Percentiles rank a stretch among this genome's conserved stretches.
Conservation (phyloP, 2,329 filamentous ascomycete genomes). For the Ambrosiella xylebori region DNA sequence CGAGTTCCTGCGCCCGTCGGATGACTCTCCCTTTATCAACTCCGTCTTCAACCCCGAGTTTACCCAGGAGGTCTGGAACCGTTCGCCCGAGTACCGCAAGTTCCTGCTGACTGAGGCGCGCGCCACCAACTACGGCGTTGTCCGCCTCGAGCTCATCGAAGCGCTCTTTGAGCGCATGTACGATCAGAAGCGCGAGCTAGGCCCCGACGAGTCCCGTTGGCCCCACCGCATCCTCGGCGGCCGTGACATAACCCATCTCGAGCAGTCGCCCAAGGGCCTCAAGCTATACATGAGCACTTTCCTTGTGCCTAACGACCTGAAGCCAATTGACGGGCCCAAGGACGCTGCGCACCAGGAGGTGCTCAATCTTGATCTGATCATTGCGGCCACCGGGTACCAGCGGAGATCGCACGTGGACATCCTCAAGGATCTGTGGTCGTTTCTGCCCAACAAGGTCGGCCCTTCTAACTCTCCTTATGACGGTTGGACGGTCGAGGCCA, state of each 20-base stretch:
- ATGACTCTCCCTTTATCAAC: slow-evolving; percentile 95
- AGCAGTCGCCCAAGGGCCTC: slow-evolving; percentile 30
- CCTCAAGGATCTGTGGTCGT: slow-evolving; percentile 44
- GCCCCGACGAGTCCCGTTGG: slow-evolving; percentile 55
- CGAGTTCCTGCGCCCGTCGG: slow-evolving; percentile 71
- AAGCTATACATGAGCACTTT: slow-evolving; percentile 34
- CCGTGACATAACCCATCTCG: slow-evolving; percentile 47
- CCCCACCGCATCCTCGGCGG: slow-evolving; percentile 63
- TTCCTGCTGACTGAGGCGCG: slow-evolving; percentile 49
- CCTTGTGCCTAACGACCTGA: slow-evolving; percentile 15
- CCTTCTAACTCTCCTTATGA: slow-evolving; percentile 18
- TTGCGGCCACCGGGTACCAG: slow-evolving; percentile 76
- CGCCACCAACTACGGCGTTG: slow-evolving; percentile 86
- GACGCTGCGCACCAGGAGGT: slow-evolving; percentile 28
- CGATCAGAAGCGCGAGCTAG: slow-evolving; percentile 57
- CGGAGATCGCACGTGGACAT: slow-evolving; percentile 64
- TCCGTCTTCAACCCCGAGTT: slow-evolving; percentile 87
- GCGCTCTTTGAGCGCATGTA: slow-evolving; percentile 78
- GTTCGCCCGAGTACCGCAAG: slow-evolving; percentile 44
- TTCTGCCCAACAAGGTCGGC: slow-evolving; percentile 41
- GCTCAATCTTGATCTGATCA: slow-evolving; percentile 61
- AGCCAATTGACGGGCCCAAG: slow-evolving; percentile 25
- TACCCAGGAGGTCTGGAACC: slow-evolving; percentile 58
- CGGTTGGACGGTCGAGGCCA: slow-evolving; percentile 25
- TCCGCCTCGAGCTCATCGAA: slow-evolving; percentile 79